phyloP scores from a whole-genome alignment of 352 stramenopile genomes.

The Phytophthora cryptogea region DNA sequence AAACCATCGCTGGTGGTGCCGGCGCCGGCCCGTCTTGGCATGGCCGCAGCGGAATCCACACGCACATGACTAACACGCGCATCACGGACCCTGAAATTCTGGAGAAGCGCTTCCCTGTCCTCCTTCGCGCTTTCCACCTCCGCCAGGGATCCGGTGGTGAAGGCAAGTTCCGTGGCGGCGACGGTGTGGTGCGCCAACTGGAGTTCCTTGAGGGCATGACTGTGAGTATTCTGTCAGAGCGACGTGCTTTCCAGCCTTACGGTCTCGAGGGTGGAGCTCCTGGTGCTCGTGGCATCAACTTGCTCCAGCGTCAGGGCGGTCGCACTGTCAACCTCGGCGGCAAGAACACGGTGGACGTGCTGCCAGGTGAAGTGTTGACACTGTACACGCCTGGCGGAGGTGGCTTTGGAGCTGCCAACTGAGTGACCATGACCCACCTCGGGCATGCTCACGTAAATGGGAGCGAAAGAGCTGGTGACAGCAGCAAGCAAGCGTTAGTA shows the following conservation, averaged over 20 bases:
- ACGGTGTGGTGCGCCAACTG: conserved; percentile 96
- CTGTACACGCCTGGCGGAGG: conserved; percentile 97
- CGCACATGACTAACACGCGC: conserved; percentile 99
- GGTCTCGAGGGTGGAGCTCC: conserved; percentile 92
- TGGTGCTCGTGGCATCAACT: conserved; percentile 92
- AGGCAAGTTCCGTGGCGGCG: conserved; percentile 91
- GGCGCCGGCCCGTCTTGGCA: conserved; percentile 97
- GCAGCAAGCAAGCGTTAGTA: conserved; percentile 4
- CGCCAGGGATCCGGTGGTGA: conserved; percentile 89
- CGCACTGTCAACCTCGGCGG: conserved; percentile 82
- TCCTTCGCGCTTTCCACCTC: conserved; percentile 87
- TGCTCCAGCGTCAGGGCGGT: conserved; percentile 80
- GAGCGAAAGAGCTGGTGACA: conserved; percentile 14
- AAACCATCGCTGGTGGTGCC: conserved; percentile 98
- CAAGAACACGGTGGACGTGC: conserved; percentile 95
- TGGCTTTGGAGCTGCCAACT: conserved; percentile 81
- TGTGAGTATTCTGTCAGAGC: conserved; percentile 98
- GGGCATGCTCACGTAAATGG: conserved; percentile 10
- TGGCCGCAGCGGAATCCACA: conserved; percentile 97
- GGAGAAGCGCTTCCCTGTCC: conserved; percentile 95
- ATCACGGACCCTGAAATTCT: conserved; percentile 99
- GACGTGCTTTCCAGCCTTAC: conserved; percentile 95
- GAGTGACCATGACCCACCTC: conserved; percentile 21
- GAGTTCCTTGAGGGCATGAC: conserved; percentile 95
- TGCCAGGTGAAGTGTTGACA: conserved; percentile 92